phyloP scores from a whole-genome alignment of 2,329 filamentous ascomycete species.

The Diaporthe eres region DNA sequence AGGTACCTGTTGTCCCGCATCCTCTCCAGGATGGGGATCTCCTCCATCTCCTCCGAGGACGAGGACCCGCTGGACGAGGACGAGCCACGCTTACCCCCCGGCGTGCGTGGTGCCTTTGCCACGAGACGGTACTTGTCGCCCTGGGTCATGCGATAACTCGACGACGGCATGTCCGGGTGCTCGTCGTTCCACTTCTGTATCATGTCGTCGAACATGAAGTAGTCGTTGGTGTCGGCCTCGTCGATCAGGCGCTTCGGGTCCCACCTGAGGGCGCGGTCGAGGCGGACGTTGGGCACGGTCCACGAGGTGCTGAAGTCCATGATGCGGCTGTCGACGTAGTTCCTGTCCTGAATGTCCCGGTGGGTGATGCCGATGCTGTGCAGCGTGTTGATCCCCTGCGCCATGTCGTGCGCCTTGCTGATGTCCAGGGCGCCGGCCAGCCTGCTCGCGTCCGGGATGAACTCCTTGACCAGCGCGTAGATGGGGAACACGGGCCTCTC shows the following conservation, averaged over 20 bases:
- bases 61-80: background rate
- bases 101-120: background rate
- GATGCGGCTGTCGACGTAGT: background rate
- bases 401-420: background rate
- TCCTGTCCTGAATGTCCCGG: background rate
- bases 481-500: background rate
- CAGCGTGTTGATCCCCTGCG: background rate
- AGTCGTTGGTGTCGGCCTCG: background rate
- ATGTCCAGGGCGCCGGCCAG: background rate
- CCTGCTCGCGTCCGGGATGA: background rate
- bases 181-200: background rate
- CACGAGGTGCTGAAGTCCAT: constrained; percentile 11
- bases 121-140: background rate
- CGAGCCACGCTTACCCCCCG: too few species aligned
- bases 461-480: constrained; percentile 11
- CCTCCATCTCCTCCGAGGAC: background rate
- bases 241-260: background rate
- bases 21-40: background rate
- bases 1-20: background rate
- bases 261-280: background rate
- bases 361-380: constrained; percentile 8
- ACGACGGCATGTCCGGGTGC: background rate
- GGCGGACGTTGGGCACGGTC: constrained; percentile 8
- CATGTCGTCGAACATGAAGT: constrained; percentile 17
- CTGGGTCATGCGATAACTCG: background rate